Base-by-base conservation (phyloP, 2,329 filamentous ascomycete species). In the Nothopassalora personata region DNA sequence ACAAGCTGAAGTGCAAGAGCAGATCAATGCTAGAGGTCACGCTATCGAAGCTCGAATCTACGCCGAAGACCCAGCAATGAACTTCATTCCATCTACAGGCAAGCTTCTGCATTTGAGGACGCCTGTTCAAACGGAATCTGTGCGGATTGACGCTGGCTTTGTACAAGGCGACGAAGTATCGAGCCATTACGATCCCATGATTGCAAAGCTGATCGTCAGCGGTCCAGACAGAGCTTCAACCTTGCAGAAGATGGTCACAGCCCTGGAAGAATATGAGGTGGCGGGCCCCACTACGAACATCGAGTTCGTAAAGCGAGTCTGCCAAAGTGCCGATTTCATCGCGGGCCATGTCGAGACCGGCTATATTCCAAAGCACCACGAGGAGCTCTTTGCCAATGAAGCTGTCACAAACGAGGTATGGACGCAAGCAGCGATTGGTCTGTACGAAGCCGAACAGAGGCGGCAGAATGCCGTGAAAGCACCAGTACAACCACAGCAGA, bases 161-260 rank as follows among this genome's bases (percentile, higher is more conserved):
- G 84, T 92, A 30, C 83, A 91, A 66, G 94, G 94, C 28, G 93
- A 96, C 72, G 90, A 91, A 63, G 90, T 99, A 2, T 95, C 92
- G 0, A 90, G 93, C 59, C 90, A 94, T 56, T 99, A 99, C 74
- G 94, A 99, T 68, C 94, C 94, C 30, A 99, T 99, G 94, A 96
- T 99, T 66, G 90, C 94, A 48, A 99, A 99, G 77, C 83, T 99
- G 54, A 99, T 99, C 67, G 91, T 97, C 5, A 85, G 90, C 59
- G 94, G 90, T 0, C 83, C 85, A 15, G 88, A 88, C 58, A 83
- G 94, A 60, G 83, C 88, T 71, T 87, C 89, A 28, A 90, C 92
- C 3, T 87, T 99, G 53, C 86, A 89, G 59, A 95, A 90, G 73
- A 81, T 99, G 60, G 85, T 86, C 39, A 80, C 86, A 4, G 92